Evolutionary conservation across 192 early-diverging fungal genomes (phyloP), one percentile per base, ranked within the genome.

Genomic region (Mycoemilia scoparia): DNA sequence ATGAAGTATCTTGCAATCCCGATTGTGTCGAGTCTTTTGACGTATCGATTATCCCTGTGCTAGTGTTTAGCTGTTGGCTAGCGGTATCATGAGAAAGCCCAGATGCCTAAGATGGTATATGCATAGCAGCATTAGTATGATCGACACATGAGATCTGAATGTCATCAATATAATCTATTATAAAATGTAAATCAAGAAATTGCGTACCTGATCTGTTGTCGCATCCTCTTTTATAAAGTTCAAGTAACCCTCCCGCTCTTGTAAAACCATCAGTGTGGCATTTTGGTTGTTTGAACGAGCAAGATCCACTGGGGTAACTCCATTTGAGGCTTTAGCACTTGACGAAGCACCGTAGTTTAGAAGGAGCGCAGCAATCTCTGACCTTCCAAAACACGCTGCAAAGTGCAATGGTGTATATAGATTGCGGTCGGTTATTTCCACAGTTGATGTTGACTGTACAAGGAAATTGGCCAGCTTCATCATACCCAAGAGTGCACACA

Each of bases 321-420:
- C 46, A 14, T 46, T 13, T 12, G 24, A 17, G 7, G 57, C 41
- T 6, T 29, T 30, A 1, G 51, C 12, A 9, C 18, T 24, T 4
- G 39, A 42, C 17, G 43, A 39, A 0, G 74, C 80, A 0, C 77
- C 77, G 11, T 67, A 55, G 17, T 64, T 53, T 1, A 79, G 38
- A 18, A 82, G 54, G 32, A 69, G 21, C 40, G 57, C 56, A 2
- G 69, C 67, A 21, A 76, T 57, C 2, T 52, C 54, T 1, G 33
- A 26, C 3, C 59, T 49, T 1, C 67, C 65, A 21, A 54, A 54
- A 58, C 68, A 70, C 24, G 65, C 58, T 0, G 73, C 71, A 66
- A 76, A 74, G 44, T 82, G 76, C 31, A 82, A 41, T 5, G 79
- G 70, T 0, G 74, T 82, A 59, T 73, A 71, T 0, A 67, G 73